These are phyloP conservation scores for Arthrobotrys iridis DNA, from an alignment of 2,329 filamentous ascomycete species.

Conservation along the genomic window DNA sequence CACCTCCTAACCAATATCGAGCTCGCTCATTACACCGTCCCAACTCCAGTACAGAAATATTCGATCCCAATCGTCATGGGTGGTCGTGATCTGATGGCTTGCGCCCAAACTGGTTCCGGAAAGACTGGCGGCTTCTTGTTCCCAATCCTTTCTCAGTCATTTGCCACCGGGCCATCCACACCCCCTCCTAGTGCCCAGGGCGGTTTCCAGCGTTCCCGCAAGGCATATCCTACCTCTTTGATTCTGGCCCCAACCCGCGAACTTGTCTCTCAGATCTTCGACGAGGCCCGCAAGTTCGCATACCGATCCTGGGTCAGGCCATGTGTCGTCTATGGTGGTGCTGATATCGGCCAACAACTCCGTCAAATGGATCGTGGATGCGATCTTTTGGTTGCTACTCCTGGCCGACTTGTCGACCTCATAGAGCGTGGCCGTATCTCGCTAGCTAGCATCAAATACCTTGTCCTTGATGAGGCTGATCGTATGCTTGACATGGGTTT, in stretches of 20 bases:
- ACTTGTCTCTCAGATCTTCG: conserved; percentile 97
- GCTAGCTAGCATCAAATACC: conserved; percentile 97
- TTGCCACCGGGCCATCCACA: conserved; percentile 82
- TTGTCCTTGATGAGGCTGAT: conserved; percentile 98
- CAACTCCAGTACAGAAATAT: conserved; percentile 98
- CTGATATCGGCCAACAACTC: conserved; percentile 97
- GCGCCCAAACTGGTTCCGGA: conserved; percentile 97
- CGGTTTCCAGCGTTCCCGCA: conserved; percentile 91
- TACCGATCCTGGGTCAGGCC: conserved; percentile 99
- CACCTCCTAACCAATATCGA: conserved; percentile 93
- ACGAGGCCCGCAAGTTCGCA: conserved; percentile 96
- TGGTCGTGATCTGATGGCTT: conserved; percentile 98
- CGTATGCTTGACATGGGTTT: conserved; percentile 99
- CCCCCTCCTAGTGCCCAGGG: conserved; percentile 67
- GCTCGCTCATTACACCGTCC: conserved; percentile 91
- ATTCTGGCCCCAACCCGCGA: conserved; percentile 97
- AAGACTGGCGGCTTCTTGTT: conserved; percentile 99
- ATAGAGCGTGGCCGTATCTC: conserved; percentile 99
- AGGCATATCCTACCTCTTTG: conserved; percentile 94
- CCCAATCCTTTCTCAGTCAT: conserved; percentile 97
- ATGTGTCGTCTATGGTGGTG: conserved; percentile 98
- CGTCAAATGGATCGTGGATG: conserved; percentile 98
- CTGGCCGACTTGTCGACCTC: conserved; percentile 95
- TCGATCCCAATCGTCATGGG: conserved; percentile 99
- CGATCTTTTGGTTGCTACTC: conserved; percentile 95